These are phyloP conservation scores for Jacaranda mimosifolia DNA, from an alignment of 257 asterid genomes.

Conservation along the genomic window DNA sequence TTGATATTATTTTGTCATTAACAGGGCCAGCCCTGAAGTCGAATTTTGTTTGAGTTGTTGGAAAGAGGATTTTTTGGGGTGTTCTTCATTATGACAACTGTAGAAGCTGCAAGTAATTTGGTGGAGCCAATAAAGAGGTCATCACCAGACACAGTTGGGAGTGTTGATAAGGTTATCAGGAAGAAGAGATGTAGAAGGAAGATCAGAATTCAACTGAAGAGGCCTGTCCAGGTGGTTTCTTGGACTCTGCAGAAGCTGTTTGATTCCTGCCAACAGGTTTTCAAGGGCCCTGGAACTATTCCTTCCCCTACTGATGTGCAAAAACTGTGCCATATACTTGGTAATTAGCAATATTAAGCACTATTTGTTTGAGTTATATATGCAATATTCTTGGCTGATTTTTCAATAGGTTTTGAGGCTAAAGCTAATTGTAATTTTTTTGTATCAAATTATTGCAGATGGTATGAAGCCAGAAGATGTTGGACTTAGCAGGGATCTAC, in stretches of 20 bases:
- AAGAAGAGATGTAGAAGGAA: constrained; percentile 53
- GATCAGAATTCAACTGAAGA: constrained; percentile 40
- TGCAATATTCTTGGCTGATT: neutral
- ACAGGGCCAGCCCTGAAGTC: constrained; percentile 1
- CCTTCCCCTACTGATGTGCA: constrained; percentile 59
- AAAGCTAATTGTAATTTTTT: neutral
- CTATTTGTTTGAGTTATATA: neutral
- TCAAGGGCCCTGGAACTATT: constrained; percentile 64
- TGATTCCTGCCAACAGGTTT: constrained; percentile 54
- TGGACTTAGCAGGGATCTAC: constrained; percentile 65
- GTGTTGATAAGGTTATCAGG: constrained; percentile 46
- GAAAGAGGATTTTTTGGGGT: neutral
- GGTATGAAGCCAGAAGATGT: constrained; percentile 76
- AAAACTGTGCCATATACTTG: constrained; percentile 57
- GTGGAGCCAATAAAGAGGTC: constrained; percentile 35
- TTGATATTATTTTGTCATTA: neutral
- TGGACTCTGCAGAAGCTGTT: constrained; percentile 59
- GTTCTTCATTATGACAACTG: constrained; percentile 35
- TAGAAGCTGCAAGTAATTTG: constrained; percentile 44
- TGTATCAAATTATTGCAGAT: constrained; percentile 45
- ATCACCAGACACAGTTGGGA: constrained; percentile 30
- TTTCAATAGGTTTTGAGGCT: neutral
- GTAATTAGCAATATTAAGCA: constrained; percentile 39
- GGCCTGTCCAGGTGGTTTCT: constrained; percentile 36
- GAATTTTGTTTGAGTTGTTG: no score